Base-by-base conservation (phyloP, 331 rosid species). In the Quercus phellos region DNA sequence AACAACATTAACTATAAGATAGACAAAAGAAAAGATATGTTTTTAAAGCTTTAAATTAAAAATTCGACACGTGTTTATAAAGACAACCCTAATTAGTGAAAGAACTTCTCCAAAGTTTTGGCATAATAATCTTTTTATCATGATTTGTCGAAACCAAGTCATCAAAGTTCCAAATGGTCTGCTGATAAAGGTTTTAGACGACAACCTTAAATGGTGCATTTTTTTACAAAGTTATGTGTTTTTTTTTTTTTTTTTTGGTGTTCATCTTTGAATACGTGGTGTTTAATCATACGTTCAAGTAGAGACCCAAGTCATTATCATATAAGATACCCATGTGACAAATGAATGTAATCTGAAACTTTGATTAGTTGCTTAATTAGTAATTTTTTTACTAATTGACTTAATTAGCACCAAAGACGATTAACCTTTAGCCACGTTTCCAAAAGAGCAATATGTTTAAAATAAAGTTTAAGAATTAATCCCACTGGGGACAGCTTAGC, bases 31-130 rank as follows among this genome's bases (percentile, higher is more conserved):
- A 76, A 59, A 38, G 46, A 38, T 38, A 29, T 38, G 53, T 75
- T 6, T 55, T 21, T 2, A 38, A 16, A 53, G 6, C 71, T 68
- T 32, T 43, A 42, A 22, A 59, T 22, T 51, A 70, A 54, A 68
- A 34, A 56, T 74, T 70, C 30, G 77, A 87, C 89, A 90, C 88
- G 87, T 87, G 91, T 84, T 66, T 1, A 19, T 24, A 74, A 80
- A 21, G 38, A 10, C 34, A 77, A 11, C 86, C 87, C 46, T 77
- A 32, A 74, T 79, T 82, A 84, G 89, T 87, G 89, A 88, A 87
- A 87, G 85, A 82, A 71, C 79, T 32, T 80, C 79, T 32, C 78
- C 68, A 70, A 77, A 79, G 53, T 43, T 70, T 68, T 26, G 67
- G 46, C 46, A 38, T 38, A 74, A 56, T 5, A 11, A 76, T 46